A percentile compares a stretch with the other conserved stretches of the same genome.
Evolutionary conservation across 2,329 filamentous ascomycete genomes (phyloP).

Genomic region (Sclerotinia borealis): DNA sequence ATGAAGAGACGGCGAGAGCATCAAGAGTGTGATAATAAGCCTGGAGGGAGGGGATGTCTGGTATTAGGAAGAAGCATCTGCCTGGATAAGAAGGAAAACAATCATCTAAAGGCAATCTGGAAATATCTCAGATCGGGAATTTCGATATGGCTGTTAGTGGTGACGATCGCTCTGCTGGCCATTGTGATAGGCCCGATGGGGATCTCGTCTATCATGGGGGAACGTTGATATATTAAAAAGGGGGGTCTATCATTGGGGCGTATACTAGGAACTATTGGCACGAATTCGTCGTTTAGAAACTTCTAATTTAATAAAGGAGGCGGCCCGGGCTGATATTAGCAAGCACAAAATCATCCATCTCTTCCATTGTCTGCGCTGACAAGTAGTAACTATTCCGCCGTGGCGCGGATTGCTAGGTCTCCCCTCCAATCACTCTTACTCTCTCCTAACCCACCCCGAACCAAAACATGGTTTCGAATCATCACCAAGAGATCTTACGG

Average conservation of each 20-base stretch:
- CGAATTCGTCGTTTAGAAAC: neutral
- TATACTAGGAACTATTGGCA: neutral
- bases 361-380: neutral
- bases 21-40: constrained; percentile 46
- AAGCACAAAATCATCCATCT: neutral
- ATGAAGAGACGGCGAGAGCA: constrained; percentile 56
- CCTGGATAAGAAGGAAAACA: neutral
- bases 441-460: neutral
- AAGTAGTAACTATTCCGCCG: neutral
- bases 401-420: neutral
- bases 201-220: neutral
- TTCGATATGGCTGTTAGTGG: neutral
- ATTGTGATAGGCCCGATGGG: neutral
- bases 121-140: neutral
- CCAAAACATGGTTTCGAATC: neutral
- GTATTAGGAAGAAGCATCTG: constrained; percentile 22
- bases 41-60: constrained; percentile 29
- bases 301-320: neutral
- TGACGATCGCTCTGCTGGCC: neutral
- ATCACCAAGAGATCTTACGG: neutral
- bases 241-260: neutral
- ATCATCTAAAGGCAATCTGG: neutral
- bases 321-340: neutral
- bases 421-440: neutral
- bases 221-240: neutral